Evolutionary conservation across 192 early-diverging fungal genomes (phyloP).

Genomic region (Jimgerdemannia lactiflua): DNA sequence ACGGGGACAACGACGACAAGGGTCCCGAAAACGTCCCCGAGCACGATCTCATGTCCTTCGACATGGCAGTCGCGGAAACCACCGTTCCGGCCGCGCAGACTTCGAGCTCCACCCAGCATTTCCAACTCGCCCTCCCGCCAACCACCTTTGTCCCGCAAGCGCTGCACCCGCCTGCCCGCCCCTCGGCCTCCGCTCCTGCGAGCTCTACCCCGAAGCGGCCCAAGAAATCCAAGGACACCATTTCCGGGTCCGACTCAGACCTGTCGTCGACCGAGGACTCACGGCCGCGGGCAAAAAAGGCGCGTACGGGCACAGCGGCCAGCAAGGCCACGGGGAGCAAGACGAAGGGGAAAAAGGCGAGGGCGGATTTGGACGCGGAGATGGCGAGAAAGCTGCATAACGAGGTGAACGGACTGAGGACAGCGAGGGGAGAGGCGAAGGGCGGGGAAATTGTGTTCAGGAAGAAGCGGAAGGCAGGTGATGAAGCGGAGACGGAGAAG

Average conservation of each 20-base stretch:
- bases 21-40: background rate
- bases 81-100: background rate
- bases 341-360: conserved; percentile 19
- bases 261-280: conserved; percentile 9
- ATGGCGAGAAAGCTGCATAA: conserved; percentile 19
- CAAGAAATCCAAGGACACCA: conserved; percentile 16
- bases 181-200: conserved; percentile 11
- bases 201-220: conserved; percentile 4
- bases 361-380: conserved; percentile 18
- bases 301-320: background rate
- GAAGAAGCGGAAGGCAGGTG: conserved; percentile 9
- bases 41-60: background rate
- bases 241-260: conserved; percentile 1
- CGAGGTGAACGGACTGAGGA: conserved; percentile 21
- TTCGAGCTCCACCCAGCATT: background rate
- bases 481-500: conserved; percentile 22
- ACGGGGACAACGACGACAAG: conserved; percentile 4
- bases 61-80: background rate
- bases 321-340: conserved; percentile 16
- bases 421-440: conserved; percentile 11
- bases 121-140: conserved; percentile 30
- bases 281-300: conserved; percentile 12
- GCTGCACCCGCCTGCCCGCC: conserved; percentile 22
- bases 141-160: conserved; percentile 20
- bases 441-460: conserved; percentile 15